Evolutionary conservation across 306 rosid species (phyloP).

Genomic region (Lathyrus sativus): DNA sequence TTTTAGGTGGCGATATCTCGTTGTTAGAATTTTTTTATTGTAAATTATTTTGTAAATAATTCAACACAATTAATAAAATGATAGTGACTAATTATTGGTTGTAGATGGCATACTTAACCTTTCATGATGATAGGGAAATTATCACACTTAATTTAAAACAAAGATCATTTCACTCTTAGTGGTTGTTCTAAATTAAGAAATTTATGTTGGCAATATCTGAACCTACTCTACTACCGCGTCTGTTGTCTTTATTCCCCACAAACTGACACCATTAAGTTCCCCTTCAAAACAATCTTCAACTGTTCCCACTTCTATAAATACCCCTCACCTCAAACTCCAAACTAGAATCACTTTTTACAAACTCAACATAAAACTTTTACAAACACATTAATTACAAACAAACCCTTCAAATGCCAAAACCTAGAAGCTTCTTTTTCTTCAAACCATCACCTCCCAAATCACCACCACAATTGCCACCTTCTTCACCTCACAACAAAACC

Average conservation of each 20-base stretch:
- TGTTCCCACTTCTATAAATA: conserved; percentile 4
- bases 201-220: not conserved
- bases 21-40: too few species aligned
- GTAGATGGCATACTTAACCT: too few species aligned
- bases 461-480: conserved; percentile 10
- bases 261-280: not conserved
- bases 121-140: too few species aligned
- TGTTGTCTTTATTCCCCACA: not conserved
- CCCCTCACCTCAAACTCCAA: conserved; percentile 5
- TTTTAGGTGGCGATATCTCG: too few species aligned
- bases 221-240: conserved; percentile 21
- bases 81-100: too few species aligned
- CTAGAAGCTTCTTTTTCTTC: conserved; percentile 46
- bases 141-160: too few species aligned
- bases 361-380: not conserved
- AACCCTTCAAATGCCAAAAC: conserved; percentile 35
- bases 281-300: not conserved
- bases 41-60: too few species aligned
- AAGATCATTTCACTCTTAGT: too few species aligned
- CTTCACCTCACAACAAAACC: conserved; percentile 39
- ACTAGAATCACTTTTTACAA: not conserved
- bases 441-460: conserved; percentile 48
- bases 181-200: not conserved
- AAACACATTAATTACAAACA: not conserved
- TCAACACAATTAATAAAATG: too few species aligned